phyloP scores from a whole-genome alignment of 164 flowering plant genomes.

The Aristolochia contorta region DNA sequence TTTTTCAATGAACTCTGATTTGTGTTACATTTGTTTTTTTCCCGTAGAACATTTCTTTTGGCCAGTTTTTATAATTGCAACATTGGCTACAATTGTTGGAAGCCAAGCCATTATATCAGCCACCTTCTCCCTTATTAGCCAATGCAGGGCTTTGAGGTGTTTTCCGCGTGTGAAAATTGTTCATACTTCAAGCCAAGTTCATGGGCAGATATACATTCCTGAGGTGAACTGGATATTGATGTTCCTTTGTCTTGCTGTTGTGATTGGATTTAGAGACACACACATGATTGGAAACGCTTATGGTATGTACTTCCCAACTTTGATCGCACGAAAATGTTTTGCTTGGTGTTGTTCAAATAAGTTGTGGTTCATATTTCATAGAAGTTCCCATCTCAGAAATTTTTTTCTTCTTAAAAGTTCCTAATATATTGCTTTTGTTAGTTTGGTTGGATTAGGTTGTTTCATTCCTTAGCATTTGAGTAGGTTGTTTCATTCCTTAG shows the following conservation, averaged over 20 bases:
- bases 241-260: conserved; percentile 42
- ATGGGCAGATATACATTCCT: conserved; percentile 75
- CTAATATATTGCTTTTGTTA: too few relatives aligned
- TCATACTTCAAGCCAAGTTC: conserved; percentile 54
- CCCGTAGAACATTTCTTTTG: conserved; percentile 28
- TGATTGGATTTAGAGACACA: conserved; percentile 44
- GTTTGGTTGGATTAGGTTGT: too few relatives aligned
- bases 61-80: conserved; percentile 56
- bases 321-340: neutral
- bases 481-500: too few relatives aligned
- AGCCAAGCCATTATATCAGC: conserved; percentile 71
- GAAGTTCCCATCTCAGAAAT: too few relatives aligned
- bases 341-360: neutral
- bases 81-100: conserved; percentile 56
- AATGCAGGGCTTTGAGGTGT: conserved; percentile 56
- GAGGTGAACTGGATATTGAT: conserved; percentile 67
- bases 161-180: conserved; percentile 63
- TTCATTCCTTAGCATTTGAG: too few relatives aligned
- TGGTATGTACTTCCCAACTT: conserved; percentile 24
- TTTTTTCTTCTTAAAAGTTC: too few relatives aligned
- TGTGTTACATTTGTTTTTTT: conserved; percentile 1
- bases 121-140: conserved; percentile 57
- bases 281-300: conserved; percentile 52
- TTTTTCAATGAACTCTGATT: neutral
- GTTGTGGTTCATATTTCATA: too few relatives aligned